Conservation (phyloP, 345 rosid species). For the Aegle marmelos region DNA sequence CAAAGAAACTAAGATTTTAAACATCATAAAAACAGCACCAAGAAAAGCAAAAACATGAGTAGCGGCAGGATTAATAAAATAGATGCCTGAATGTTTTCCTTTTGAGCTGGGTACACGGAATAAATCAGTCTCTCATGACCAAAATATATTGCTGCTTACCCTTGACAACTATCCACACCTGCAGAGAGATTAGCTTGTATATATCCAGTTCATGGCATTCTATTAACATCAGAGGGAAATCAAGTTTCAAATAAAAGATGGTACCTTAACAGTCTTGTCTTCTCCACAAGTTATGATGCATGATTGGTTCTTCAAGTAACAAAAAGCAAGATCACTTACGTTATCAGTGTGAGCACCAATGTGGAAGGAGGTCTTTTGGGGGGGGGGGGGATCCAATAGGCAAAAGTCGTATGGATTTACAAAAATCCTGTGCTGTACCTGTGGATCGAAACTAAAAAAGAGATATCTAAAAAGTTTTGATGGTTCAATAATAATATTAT, state of each 20-base stretch:
- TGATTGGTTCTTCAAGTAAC: constrained; percentile 58
- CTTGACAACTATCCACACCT: constrained; percentile 70
- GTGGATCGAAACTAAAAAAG: no score
- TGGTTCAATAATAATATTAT: no score
- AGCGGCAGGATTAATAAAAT: no score
- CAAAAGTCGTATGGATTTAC: no score
- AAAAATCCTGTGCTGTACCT: no score
- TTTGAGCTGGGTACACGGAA: constrained; percentile 65
- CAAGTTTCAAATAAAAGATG: background rate
- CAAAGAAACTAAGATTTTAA: no score
- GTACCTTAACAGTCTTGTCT: constrained; percentile 67
- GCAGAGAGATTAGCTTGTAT: background rate
- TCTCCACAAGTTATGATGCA: constrained; percentile 68
- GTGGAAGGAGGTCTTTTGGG: constrained; percentile 29
- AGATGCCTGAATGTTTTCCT: constrained; percentile 61
- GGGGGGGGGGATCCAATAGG: no score
- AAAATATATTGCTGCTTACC: constrained; percentile 53
- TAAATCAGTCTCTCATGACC: constrained; percentile 18
- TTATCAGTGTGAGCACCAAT: constrained; percentile 69
- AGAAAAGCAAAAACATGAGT: no score
- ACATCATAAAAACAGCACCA: no score
- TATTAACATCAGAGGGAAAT: background rate
- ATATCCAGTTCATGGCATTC: background rate
- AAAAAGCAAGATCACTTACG: constrained; percentile 72
- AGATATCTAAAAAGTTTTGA: no score